Base-by-base conservation (phyloP, 2,329 filamentous ascomycete genomes). In the Fusarium heterosporum region DNA sequence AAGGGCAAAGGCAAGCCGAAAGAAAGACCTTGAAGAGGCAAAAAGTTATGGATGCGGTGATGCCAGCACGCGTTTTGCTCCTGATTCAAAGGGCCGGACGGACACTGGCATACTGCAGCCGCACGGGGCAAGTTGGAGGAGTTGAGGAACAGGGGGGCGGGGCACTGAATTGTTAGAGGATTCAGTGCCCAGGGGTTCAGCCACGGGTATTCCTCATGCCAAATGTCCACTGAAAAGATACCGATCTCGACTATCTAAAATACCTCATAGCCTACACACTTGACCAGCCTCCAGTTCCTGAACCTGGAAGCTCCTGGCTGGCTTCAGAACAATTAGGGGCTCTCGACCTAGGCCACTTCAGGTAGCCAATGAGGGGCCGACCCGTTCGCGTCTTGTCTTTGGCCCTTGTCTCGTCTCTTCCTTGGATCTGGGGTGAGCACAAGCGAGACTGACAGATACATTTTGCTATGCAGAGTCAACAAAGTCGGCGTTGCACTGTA, bases 21-120 rank as follows among this genome's bases (percentile, higher is more conserved):
- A 61, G 64, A 69, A 52, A 65, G 54, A 57, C 57, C 70, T 71
- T 66, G 51, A 49, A 53, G 41, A 40, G 60, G 66, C 67, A 50
- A 70, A 69, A 68, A 68, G 54, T 69, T 69, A 69, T 52, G 55
- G 61, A 69, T 71, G 69, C 69, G 54, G 72, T 74, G 72, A 74
- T 70, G 72, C 73, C 72, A 74, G 72, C 73, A 74, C 73, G 70
- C 72, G 70, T 73, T 74, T 74, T 73, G 68, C 70, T 73, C 68
- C 70, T 73, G 72, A 73, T 73, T 71, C 64, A 73, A 71, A 69
- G 57, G 66, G 67, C 69, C 60, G 62, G 61, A 71, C 61, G 65
- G 61, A 65, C 64, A 61, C 71, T 73, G 65, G 63, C 59, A 65
- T 67, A 61, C 71, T 73, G 62, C 61, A 72, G 66, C 66, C 52